These are phyloP conservation scores for Zelopaecilomyces penicillatus DNA, from an alignment of 2,329 filamentous ascomycete species.

Conservation along the genomic window DNA sequence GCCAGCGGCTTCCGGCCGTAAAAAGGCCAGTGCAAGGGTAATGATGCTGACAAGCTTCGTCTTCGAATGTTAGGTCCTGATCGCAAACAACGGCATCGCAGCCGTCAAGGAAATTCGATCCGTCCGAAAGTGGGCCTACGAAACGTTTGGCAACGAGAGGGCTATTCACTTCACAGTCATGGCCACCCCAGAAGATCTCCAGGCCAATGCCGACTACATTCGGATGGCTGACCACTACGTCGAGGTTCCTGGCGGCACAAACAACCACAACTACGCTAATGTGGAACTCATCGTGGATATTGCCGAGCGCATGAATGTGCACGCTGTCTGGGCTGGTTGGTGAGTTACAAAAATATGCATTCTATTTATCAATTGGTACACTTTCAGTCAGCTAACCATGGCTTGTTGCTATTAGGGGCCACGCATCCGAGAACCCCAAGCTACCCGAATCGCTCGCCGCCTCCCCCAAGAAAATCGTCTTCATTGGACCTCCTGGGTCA, in stretches of 20 bases:
- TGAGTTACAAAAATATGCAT: slow-evolving; percentile 36
- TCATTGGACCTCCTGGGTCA: slow-evolving; percentile 94
- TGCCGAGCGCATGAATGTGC: slow-evolving; percentile 95
- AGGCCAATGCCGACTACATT: slow-evolving; percentile 98
- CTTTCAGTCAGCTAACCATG: no score
- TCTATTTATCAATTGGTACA: no score
- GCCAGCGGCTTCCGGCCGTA: no score
- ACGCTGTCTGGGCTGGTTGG: slow-evolving; percentile 99
- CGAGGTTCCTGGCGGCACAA: slow-evolving; percentile 95
- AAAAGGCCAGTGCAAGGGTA: no score
- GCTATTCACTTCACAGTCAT: slow-evolving; percentile 99
- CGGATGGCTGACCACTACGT: slow-evolving; percentile 99
- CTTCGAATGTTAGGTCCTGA: slow-evolving; percentile 62
- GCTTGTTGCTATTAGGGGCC: slow-evolving; percentile 56
- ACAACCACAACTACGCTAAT: slow-evolving; percentile 99
- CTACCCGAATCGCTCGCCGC: slow-evolving; percentile 92
- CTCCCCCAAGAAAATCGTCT: slow-evolving; percentile 97
- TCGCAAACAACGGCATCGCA: slow-evolving; percentile 99
- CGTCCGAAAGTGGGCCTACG: slow-evolving; percentile 99
- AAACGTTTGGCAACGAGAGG: slow-evolving; percentile 95
- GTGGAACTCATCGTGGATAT: slow-evolving; percentile 98
- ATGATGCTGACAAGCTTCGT: no score
- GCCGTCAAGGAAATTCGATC: slow-evolving; percentile 99
- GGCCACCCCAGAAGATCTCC: slow-evolving; percentile 96
- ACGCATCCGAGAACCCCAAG: slow-evolving; percentile 97